Evolutionary conservation across 306 rosid species (phyloP).

Genomic region (Pterocarpus santalinus): DNA sequence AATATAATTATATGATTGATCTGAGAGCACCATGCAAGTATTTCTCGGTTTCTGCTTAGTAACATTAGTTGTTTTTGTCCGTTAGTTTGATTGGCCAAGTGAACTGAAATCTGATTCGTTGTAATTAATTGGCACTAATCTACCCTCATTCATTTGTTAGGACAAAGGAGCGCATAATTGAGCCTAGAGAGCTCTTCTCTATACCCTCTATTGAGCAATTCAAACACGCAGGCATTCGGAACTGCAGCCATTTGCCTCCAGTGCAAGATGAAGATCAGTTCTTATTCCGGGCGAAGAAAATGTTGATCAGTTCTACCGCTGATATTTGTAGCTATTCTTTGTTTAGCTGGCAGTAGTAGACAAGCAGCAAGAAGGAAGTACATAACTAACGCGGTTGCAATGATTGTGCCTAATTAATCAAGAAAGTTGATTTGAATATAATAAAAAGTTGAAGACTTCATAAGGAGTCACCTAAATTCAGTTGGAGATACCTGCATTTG

Average conservation of each 20-base stretch:
- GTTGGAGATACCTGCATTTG: not conserved
- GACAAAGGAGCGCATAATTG: not conserved
- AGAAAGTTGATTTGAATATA: not conserved
- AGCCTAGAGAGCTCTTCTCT: not conserved
- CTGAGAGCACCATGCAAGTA: too few species aligned
- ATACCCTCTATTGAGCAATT: not conserved
- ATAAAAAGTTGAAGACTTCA: not conserved
- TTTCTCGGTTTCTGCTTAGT: too few species aligned
- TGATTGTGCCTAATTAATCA: not conserved
- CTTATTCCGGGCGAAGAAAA: not conserved
- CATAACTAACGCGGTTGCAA: not conserved
- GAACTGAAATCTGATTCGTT: not conserved
- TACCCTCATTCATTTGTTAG: not conserved
- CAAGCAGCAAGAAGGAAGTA: not conserved
- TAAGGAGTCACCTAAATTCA: not conserved
- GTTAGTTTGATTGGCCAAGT: not conserved
- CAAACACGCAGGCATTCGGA: slow-evolving; percentile 23
- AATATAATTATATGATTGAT: too few species aligned
- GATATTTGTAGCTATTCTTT: not conserved
- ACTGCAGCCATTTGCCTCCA: not conserved
- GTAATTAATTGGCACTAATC: not conserved
- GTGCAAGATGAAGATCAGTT: not conserved
- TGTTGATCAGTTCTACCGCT: not conserved
- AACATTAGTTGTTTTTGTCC: slow-evolving; percentile 34
- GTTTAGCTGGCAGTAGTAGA: not conserved